Evolutionary conservation across 768 basidiomycete genomes (phyloP).

Genomic region (Mycena capillaripes): DNA sequence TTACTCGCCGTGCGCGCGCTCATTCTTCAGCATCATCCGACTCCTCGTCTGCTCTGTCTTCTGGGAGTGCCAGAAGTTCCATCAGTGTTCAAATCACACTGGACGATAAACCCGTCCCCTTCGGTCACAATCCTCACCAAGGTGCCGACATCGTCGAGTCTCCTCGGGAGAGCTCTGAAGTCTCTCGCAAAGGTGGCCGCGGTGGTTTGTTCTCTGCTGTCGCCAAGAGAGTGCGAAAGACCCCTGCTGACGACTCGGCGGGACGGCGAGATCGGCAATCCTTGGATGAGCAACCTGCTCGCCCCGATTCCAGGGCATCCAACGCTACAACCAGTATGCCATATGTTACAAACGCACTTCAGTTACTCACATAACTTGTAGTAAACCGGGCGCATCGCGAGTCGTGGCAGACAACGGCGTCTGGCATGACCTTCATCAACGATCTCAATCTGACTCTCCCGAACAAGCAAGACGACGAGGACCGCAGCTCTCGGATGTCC

Average conservation of each 20-base stretch:
- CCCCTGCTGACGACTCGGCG: not conserved
- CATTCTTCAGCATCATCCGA: conserved; percentile 59
- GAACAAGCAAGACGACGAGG: conserved; percentile 47
- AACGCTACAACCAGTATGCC: conserved; percentile 29
- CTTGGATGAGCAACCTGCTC: conserved; percentile 34
- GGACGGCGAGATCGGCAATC: conserved; percentile 16
- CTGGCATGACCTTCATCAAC: conserved; percentile 55
- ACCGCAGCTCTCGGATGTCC: conserved; percentile 52
- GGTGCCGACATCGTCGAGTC: conserved; percentile 54
- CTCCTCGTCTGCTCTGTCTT: conserved; percentile 51
- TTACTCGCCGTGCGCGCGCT: conserved; percentile 48
- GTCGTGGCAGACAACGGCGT: conserved; percentile 61
- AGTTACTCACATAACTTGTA: conserved; percentile 20
- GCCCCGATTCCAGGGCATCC: conserved; percentile 35
- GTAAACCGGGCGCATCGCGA: conserved; percentile 50
- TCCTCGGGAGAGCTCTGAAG: conserved; percentile 66
- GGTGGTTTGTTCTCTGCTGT: conserved; percentile 29
- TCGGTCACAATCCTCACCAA: conserved; percentile 59
- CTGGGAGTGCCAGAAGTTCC: conserved; percentile 40
- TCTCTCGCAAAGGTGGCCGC: conserved; percentile 13
- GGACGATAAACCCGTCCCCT: conserved; percentile 56
- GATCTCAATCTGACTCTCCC: conserved; percentile 56
- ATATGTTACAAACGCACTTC: not conserved
- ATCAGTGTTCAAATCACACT: conserved; percentile 46
- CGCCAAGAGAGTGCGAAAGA: conserved; percentile 17